Conservation (phyloP, 164 flowering plant species). For the Dillenia suffruticosa region DNA sequence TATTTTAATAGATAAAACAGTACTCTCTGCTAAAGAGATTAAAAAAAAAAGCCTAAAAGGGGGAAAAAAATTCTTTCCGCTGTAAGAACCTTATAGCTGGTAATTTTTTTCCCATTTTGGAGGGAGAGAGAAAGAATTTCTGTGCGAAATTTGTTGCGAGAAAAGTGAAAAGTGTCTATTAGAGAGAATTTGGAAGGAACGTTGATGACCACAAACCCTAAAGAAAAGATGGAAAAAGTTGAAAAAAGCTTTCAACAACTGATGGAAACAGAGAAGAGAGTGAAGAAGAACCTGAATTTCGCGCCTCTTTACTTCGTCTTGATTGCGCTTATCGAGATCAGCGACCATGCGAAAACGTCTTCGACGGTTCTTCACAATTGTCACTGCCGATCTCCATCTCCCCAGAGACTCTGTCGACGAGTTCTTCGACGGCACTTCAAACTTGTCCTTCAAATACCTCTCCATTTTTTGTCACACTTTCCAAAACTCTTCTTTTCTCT, state of each 20-base stretch:
- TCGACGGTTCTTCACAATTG: constrained; percentile 43
- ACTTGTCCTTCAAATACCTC: constrained; percentile 29
- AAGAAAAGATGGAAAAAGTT: neutral
- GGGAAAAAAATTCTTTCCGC: no score
- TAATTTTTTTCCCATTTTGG: no score
- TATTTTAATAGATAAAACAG: no score
- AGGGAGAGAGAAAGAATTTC: no score
- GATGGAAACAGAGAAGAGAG: neutral
- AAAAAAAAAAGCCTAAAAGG: no score
- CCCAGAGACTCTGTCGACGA: constrained; percentile 36
- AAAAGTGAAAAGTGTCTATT: no score
- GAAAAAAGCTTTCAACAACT: neutral
- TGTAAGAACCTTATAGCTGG: no score
- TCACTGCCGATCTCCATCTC: constrained; percentile 44
- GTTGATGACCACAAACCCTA: neutral
- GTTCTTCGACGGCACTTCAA: constrained; percentile 37
- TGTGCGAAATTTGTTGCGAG: no score
- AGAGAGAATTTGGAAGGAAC: no score
- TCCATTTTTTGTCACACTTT: constrained; percentile 16
- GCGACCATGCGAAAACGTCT: constrained; percentile 48
- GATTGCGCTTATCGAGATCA: constrained; percentile 45
- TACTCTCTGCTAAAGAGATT: no score
- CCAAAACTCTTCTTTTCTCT: neutral
- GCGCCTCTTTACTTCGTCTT: constrained; percentile 29
- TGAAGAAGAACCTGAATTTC: constrained; percentile 30